Evolutionary conservation across 805 yeast genomes (phyloP).

Genomic region (Hyphopichia homilentoma): DNA sequence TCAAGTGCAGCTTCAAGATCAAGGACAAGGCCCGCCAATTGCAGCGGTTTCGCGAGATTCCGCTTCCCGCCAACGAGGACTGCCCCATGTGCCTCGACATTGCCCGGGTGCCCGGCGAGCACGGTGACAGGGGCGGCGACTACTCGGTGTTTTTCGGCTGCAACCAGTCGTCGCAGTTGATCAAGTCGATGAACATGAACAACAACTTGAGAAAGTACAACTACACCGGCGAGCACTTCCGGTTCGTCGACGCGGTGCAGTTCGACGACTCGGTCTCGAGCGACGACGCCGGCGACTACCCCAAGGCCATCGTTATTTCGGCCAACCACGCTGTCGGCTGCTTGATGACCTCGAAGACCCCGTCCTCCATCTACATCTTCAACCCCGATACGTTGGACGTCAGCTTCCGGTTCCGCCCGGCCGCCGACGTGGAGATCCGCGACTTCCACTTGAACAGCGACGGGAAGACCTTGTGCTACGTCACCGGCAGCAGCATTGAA

Average conservation of each 20-base stretch:
- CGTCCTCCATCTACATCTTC: constrained; percentile 61
- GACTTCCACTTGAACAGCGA: constrained; percentile 66
- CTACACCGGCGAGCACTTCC: constrained; percentile 57
- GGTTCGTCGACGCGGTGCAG: constrained; percentile 59
- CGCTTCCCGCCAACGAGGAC: constrained; percentile 64
- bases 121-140: constrained; percentile 20
- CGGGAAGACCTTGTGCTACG: constrained; percentile 60
- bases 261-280: constrained; percentile 41
- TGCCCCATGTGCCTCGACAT: constrained; percentile 83
- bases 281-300: constrained; percentile 48
- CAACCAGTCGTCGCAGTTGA: constrained; percentile 60
- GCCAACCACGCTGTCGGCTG: constrained; percentile 62
- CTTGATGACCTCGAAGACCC: constrained; percentile 62
- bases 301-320: constrained; percentile 57
- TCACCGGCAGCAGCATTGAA: constrained; percentile 53
- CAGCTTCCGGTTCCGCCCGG: constrained; percentile 50
- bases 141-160: constrained; percentile 66
- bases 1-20: constrained; percentile 53
- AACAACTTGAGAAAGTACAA: constrained; percentile 69
- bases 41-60: constrained; percentile 61
- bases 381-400: constrained; percentile 53
- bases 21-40: constrained; percentile 38
- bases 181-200: constrained; percentile 56
- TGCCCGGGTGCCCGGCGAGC: constrained; percentile 21
- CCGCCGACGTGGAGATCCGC: constrained; percentile 45